A percentile compares a stretch with the other conserved stretches of the same genome.
phyloP scores from a whole-genome alignment of 2,329 filamentous ascomycete species.

The Amauroascus verrucosus region DNA sequence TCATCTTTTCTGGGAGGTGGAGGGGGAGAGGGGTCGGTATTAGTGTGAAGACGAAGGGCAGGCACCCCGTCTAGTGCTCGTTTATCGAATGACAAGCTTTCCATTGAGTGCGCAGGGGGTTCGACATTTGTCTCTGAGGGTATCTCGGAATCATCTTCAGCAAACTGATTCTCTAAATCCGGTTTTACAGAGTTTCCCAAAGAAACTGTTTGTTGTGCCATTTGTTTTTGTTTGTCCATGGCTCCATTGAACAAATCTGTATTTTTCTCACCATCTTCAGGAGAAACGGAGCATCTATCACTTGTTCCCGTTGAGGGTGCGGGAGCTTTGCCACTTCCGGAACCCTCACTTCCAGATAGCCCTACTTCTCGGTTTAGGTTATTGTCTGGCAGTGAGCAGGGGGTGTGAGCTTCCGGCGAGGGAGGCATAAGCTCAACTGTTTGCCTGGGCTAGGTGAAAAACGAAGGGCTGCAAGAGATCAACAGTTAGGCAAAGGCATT shows the following conservation, averaged over 20 bases:
- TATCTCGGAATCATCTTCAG: neutral
- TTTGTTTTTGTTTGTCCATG: conserved; percentile 3
- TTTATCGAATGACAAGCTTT: conserved; percentile 10
- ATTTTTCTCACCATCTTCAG: conserved; percentile 6
- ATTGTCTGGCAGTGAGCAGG: neutral
- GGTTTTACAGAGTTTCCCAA: neutral
- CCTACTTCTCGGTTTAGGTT: neutral
- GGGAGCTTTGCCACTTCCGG: neutral
- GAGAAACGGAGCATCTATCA: neutral
- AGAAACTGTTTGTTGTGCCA: neutral
- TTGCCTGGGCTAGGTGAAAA: too few relatives aligned
- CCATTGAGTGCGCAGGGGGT: neutral
- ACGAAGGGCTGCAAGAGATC: neutral
- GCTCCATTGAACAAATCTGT: neutral
- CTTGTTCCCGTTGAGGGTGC: neutral
- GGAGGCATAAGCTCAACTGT: conserved; percentile 7
- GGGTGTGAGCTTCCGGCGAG: neutral
- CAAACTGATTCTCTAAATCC: neutral
- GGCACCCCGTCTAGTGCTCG: neutral
- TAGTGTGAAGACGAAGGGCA: conserved; percentile 7
- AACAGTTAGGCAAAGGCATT: neutral
- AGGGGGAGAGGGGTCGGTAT: conserved; percentile 28
- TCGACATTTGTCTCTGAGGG: neutral
- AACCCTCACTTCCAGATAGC: neutral
- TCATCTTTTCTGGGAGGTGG: conserved; percentile 44